A percentile compares a stretch with the other conserved stretches of the same genome.
These are phyloP conservation scores for Mariannaea elegans DNA, from an alignment of 2,329 filamentous ascomycete species.

Conservation along the genomic window DNA sequence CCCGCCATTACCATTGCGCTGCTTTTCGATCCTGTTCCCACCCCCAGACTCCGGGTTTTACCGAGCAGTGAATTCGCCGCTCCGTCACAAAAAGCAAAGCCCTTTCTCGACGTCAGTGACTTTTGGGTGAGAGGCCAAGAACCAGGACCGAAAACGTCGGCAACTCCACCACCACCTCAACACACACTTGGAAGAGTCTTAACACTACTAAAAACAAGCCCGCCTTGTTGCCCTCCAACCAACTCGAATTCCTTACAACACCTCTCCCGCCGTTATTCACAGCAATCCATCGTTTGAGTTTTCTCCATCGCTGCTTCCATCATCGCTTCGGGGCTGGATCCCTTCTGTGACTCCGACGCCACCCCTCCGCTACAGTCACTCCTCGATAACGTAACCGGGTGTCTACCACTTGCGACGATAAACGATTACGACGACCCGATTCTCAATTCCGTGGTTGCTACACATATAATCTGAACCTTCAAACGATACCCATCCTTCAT, in stretches of 20 bases:
- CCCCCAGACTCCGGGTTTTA: constrained; percentile 38
- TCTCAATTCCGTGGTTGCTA: not conserved
- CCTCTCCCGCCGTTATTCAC: not conserved
- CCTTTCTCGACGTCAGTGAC: not conserved
- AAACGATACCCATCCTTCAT: constrained; percentile 7
- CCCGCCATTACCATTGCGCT: constrained; percentile 44
- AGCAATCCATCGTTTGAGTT: too few species aligned
- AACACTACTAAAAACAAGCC: not conserved
- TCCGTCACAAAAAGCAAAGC: not conserved
- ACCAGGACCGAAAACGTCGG: not conserved
- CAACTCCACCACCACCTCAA: not conserved
- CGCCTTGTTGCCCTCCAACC: not conserved
- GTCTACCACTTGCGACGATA: too few species aligned
- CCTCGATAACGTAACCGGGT: constrained; percentile 1
- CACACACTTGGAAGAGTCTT: not conserved
- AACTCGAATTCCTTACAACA: constrained; percentile 4
- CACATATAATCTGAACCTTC: not conserved
- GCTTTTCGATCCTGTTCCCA: constrained; percentile 1
- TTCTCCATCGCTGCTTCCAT: not conserved
- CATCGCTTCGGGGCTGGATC: constrained; percentile 14
- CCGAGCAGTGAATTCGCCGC: constrained; percentile 26
- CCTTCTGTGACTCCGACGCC: constrained; percentile 9
- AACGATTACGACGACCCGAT: not conserved
- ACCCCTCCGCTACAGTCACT: not conserved
- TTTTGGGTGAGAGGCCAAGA: not conserved